These are phyloP conservation scores for Leccinum pellstonianum DNA, from an alignment of 768 basidiomycete genomes.

Conservation along the genomic window DNA sequence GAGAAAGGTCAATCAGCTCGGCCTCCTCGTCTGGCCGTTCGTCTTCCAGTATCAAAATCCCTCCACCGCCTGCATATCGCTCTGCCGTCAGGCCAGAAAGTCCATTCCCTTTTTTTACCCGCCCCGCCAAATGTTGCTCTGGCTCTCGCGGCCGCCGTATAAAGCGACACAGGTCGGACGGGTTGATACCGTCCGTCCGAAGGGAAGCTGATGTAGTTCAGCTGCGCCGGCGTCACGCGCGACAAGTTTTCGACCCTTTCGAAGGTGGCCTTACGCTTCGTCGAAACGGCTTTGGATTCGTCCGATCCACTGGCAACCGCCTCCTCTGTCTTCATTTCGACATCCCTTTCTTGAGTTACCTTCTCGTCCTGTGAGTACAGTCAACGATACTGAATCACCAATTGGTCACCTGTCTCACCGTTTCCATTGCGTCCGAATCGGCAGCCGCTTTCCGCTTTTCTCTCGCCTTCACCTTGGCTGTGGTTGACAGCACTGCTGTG, in stretches of 20 bases:
- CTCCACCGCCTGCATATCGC: constrained; percentile 77
- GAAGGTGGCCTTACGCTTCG: constrained; percentile 58
- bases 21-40: constrained; percentile 64
- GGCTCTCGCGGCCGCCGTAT: constrained; percentile 33
- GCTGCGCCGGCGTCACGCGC: constrained; percentile 87
- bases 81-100: constrained; percentile 44
- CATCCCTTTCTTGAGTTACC: constrained; percentile 39
- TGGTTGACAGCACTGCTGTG: constrained; percentile 94
- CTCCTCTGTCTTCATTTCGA: constrained; percentile 79
- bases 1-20: constrained; percentile 69
- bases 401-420: constrained; percentile 47
- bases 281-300: constrained; percentile 49
- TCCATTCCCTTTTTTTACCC: constrained; percentile 31
- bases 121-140: constrained; percentile 29
- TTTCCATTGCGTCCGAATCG: constrained; percentile 80
- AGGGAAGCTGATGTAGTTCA: constrained; percentile 83
- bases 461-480: constrained; percentile 93
- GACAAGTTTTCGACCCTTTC: constrained; percentile 86
- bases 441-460: constrained; percentile 89
- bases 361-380: constrained; percentile 49
- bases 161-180: constrained; percentile 72
- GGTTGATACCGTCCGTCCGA: constrained; percentile 80
- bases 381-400: constrained; percentile 13
- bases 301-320: constrained; percentile 54
- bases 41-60: constrained; percentile 83